These are phyloP conservation scores for Ceratocystis eucalypticola DNA, from an alignment of 2,329 filamentous ascomycete genomes.

Conservation along the genomic window DNA sequence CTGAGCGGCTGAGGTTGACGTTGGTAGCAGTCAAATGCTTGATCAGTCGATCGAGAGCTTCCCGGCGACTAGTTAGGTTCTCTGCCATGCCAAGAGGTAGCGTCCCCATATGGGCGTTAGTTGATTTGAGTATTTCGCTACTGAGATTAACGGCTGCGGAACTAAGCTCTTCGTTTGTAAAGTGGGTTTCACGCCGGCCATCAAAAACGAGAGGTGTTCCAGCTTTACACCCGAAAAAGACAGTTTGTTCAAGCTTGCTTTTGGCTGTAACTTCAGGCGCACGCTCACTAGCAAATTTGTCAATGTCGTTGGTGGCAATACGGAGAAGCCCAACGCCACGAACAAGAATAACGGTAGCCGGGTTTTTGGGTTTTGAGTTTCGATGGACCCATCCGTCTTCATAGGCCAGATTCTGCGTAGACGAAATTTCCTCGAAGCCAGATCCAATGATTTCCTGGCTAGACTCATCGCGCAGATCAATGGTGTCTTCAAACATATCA, in stretches of 20 bases:
- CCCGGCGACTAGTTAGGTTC: slow-evolving; percentile 60
- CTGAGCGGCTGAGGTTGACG: slow-evolving; percentile 49
- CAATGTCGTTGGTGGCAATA: slow-evolving; percentile 43
- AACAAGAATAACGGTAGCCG: slow-evolving; percentile 47
- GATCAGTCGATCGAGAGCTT: slow-evolving; percentile 63
- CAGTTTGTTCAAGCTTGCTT: slow-evolving; percentile 83
- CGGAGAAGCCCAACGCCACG: slow-evolving; percentile 50
- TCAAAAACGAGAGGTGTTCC: slow-evolving; percentile 83
- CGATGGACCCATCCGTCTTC: slow-evolving; percentile 40
- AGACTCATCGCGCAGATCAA: slow-evolving; percentile 59
- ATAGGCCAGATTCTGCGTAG: slow-evolving; percentile 24
- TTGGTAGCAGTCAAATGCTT: slow-evolving; percentile 54
- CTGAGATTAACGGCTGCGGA: slow-evolving; percentile 67
- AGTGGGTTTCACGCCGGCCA: slow-evolving; percentile 50
- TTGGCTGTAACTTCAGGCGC: slow-evolving; percentile 61
- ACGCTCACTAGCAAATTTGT: slow-evolving; percentile 44
- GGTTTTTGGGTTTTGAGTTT: slow-evolving; percentile 45
- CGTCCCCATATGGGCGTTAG: slow-evolving; percentile 58
- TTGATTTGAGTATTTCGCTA: slow-evolving; percentile 65
- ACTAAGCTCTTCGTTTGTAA: slow-evolving; percentile 56
- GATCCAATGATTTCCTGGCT: slow-evolving; percentile 51
- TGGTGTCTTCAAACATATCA: slow-evolving; percentile 67
- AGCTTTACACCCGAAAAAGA: slow-evolving; percentile 74
- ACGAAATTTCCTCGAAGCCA: slow-evolving; percentile 42
- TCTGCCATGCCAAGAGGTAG: slow-evolving; percentile 65